Evolutionary conservation across 306 rosid species (phyloP), one percentile per base, ranked within the genome.

Genomic region (Citrullus mucosospermus): DNA sequence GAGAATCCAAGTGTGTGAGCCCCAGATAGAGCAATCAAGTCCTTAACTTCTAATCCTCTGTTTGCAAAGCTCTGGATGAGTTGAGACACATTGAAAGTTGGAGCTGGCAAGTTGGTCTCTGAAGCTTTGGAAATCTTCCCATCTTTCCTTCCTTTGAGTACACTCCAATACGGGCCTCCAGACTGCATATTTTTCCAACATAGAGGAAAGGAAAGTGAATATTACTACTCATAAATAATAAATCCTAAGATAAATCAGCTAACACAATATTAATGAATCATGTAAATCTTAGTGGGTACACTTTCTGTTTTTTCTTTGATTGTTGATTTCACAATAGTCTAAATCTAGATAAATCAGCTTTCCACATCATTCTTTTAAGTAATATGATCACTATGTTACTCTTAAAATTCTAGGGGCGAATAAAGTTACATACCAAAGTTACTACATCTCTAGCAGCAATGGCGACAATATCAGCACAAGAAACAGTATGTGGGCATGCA

Each of bases 381-480:
- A 54, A 54, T 54, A 54, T 54, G 9, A 2, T 54, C 3, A 54
- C 59, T 54, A 17, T 17, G 22, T 54, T 16, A 53, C 2, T 53
- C 17, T 48, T 48, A 48, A 48, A 48, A 48, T 4, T 48, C 53
- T 48, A 48, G n/a, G 56, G 56, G 7, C 6, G 14, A 51, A 51
- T 51, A 0, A 51, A 51, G 38, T 22, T 84, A 8, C 6, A 1
- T 65, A 92, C 90, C 88, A 78, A 58, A 76, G 89, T 30, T 50
- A 91, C 93, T 3, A 81, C 92, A 81, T 93, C 97, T 85, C 93
- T 89, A 1, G 92, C 91, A 16, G 97, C 90, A 86, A 89, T 82
- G 79, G 91, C 86, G 0, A 90, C 16, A 28, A 91, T 85, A 85
- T 89, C 96, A 80, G 93, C 93, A 79, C 96, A 93, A 2, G 96